Conservation (phyloP, 163 green algal species). For the Scenedesmus sp. region DNA sequence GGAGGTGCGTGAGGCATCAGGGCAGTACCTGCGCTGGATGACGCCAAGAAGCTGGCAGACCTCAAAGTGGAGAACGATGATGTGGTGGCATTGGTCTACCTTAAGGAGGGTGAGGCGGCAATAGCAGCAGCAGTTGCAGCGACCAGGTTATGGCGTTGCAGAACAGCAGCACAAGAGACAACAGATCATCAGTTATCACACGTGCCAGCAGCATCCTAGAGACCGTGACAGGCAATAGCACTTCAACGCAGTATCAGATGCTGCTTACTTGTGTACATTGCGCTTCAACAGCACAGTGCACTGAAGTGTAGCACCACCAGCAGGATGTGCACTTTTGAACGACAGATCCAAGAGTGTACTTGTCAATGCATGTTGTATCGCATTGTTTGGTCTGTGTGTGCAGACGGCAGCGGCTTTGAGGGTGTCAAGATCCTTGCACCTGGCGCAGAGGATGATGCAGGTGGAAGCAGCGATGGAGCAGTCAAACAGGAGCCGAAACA, state of each 20-base stretch:
- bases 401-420: constrained; percentile 45
- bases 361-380: not conserved
- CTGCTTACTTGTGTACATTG: no score
- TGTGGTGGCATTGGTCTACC: constrained; percentile 77
- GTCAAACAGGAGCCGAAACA: not conserved
- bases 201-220: no score
- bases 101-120: constrained; percentile 68
- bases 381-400: not conserved
- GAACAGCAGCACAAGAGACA: not conserved
- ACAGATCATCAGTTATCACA: no score
- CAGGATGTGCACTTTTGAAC: no score
- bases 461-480: not conserved
- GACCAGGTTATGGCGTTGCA: no score
- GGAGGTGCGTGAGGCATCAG: constrained; percentile 20
- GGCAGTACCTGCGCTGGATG: constrained; percentile 71
- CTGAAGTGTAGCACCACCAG: no score
- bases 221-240: no score
- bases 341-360: no score
- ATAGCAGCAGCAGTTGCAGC: not conserved
- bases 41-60: constrained; percentile 85
- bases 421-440: constrained; percentile 3
- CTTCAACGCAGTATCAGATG: no score
- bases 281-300: no score
- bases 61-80: constrained; percentile 88
- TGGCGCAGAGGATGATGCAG: constrained; percentile 15